Percentiles rank a stretch among this genome's conserved stretches.
These are phyloP conservation scores for Leccinum rimulosum DNA, from an alignment of 768 basidiomycete genomes.

Conservation along the genomic window DNA sequence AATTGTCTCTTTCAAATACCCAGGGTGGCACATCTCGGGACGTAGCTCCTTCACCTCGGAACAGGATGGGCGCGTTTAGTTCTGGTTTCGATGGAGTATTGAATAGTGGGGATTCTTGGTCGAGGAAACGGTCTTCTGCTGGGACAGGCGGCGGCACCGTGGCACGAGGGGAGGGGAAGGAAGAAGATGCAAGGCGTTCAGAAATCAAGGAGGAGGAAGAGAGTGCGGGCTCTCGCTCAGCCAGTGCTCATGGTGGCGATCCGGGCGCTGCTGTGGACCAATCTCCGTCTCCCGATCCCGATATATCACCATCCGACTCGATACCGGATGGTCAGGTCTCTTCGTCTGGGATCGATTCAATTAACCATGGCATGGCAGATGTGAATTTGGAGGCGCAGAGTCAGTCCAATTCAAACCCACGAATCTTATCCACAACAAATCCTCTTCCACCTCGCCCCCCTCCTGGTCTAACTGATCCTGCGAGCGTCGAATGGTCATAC, in stretches of 20 bases:
- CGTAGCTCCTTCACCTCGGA: constrained; percentile 60
- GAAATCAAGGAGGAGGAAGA: constrained; percentile 66
- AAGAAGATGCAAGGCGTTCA: constrained; percentile 38
- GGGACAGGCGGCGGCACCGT: constrained; percentile 38
- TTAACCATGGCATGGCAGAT: constrained; percentile 10
- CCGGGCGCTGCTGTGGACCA: constrained; percentile 8
- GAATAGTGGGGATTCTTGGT: constrained; percentile 66
- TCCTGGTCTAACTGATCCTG: constrained; percentile 51
- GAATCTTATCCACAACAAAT: constrained; percentile 8
- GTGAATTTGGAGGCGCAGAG: constrained; percentile 18
- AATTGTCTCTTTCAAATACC: constrained; percentile 63
- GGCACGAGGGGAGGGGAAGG: constrained; percentile 41
- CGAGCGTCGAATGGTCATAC: constrained; percentile 83
- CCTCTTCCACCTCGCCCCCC: constrained; percentile 35
- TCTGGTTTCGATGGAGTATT: constrained; percentile 75
- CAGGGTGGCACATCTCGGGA: constrained; percentile 60
- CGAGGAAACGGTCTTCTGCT: constrained; percentile 62
- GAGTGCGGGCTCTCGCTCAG: constrained; percentile 4
- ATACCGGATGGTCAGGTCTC: constrained; percentile 7
- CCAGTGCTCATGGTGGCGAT: constrained; percentile 8
- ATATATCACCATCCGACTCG: constrained; percentile 8
- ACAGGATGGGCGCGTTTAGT: constrained; percentile 52
- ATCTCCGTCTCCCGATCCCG: constrained; percentile 10
- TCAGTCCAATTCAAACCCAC: constrained; percentile 5
- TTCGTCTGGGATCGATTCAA: constrained; percentile 9